Percentiles rank a stretch among this genome's conserved stretches.
Conservation (phyloP, 1,139 yeast species). For the Meyerozyma athensensis region DNA sequence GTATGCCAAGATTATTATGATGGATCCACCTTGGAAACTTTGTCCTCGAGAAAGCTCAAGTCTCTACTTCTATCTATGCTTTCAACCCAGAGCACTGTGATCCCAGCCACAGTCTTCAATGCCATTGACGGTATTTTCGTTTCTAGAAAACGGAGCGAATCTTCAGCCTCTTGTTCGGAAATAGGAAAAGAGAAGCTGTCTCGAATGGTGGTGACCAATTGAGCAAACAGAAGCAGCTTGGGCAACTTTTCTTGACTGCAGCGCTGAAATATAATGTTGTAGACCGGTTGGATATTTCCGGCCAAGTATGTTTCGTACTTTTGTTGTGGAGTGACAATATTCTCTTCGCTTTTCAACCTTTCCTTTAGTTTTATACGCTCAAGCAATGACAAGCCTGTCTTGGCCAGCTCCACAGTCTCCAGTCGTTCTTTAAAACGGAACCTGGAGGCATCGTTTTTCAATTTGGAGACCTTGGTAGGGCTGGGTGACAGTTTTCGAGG, state of each 20-base stretch:
- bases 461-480: slow-evolving; percentile 21
- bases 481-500: background rate
- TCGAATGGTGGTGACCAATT: slow-evolving; percentile 23
- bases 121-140: slow-evolving; percentile 14
- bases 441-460: slow-evolving; percentile 29
- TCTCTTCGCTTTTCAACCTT: slow-evolving; percentile 12
- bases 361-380: slow-evolving; percentile 41
- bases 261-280: slow-evolving; percentile 33
- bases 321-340: slow-evolving; percentile 23
- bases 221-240: slow-evolving; percentile 22
- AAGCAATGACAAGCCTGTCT: slow-evolving; percentile 32
- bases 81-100: slow-evolving; percentile 25
- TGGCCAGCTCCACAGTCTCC: slow-evolving; percentile 16
- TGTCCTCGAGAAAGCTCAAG: slow-evolving; percentile 8
- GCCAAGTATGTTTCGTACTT: slow-evolving; percentile 33
- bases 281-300: slow-evolving; percentile 37
- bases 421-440: slow-evolving; percentile 26
- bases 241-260: slow-evolving; percentile 5
- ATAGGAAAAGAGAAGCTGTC: slow-evolving; percentile 35
- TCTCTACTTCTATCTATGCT: slow-evolving; percentile 27
- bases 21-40: slow-evolving; percentile 3
- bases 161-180: slow-evolving; percentile 27
- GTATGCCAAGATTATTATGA: slow-evolving; percentile 1
- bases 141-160: slow-evolving; percentile 18
- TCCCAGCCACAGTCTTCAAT: slow-evolving; percentile 15